Evolutionary conservation across 2,329 filamentous ascomycete genomes (phyloP).

Genomic region (Pseudogymnoascus pannorum): DNA sequence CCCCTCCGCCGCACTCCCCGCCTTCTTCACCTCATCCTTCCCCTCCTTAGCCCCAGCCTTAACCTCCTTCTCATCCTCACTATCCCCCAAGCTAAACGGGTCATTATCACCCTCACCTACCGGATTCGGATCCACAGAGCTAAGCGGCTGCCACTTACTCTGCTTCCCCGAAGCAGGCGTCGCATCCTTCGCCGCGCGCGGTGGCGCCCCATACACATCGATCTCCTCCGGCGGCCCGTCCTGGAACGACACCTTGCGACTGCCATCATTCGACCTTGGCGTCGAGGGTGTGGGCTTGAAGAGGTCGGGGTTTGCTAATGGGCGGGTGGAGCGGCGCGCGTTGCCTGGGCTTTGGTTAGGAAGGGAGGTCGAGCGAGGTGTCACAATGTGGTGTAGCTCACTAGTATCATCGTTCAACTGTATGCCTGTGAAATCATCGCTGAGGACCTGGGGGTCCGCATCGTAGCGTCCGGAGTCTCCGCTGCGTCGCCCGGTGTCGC

Average conservation of each 20-base stretch:
- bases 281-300: constrained; percentile 59
- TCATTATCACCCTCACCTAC: constrained; percentile 84
- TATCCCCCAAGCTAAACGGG: constrained; percentile 92
- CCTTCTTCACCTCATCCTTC: constrained; percentile 39
- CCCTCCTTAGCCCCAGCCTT: constrained; percentile 52
- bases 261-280: constrained; percentile 36
- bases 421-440: constrained; percentile 78
- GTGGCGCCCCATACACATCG: constrained; percentile 63
- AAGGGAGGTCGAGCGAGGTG: constrained; percentile 39
- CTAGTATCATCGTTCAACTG: constrained; percentile 58
- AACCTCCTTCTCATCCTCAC: constrained; percentile 79
- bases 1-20: constrained; percentile 32
- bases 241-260: constrained; percentile 47
- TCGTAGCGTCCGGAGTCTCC: constrained; percentile 90
- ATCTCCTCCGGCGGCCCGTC: constrained; percentile 64
- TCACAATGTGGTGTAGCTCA: constrained; percentile 38
- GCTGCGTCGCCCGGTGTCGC: constrained; percentile 62
- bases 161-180: constrained; percentile 50
- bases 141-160: constrained; percentile 97
- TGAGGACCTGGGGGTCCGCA: constrained; percentile 82
- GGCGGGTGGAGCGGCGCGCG: constrained; percentile 51
- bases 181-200: constrained; percentile 46
- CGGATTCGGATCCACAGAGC: constrained; percentile 74
- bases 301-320: constrained; percentile 67
- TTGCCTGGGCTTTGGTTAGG: constrained; percentile 38